Evolutionary conservation across 2,329 filamentous ascomycete genomes (phyloP), one percentile per base, ranked within the genome.

Genomic region (Sclerotinia minor): DNA sequence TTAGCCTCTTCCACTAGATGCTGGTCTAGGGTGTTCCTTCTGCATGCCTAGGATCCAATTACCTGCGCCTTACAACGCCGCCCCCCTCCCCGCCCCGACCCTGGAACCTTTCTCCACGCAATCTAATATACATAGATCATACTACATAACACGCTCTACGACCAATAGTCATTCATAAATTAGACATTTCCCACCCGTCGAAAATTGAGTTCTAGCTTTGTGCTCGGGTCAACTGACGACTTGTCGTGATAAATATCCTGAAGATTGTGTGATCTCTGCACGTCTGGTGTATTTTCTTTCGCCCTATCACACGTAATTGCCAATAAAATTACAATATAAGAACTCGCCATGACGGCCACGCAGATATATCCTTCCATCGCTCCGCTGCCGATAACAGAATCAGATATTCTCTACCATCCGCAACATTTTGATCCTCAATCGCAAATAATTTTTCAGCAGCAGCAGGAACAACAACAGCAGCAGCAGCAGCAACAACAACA

Each of bases 101-200:
- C 64, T 50, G 15, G 45, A 15, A 21, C 9, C 9, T 26, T 26
- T 50, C 29, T 63, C 64, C 64, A 67, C 64, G 55, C 47, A 44
- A 61, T 52, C 24, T 13, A 45, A 61, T 32, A 49, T 9, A 29
- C 17, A 50, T 47, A 59, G 53, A 59, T 44, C 53, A 24, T n/a
- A 52, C 53, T 60, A 66, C 32, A 65, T 52, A 67, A 53, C 29
- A 61, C 55, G 17, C 26, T 44, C 21, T 38, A 60, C 7, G 44
- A 32, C 64, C 44, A 64, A 64, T 64, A 64, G 15, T 21, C 24
- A 67, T 53, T 45, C 64, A 60, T 66, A 67, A 67, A 53, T 61
- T 35, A 24, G n/a, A 52, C 47, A 67, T 7, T 61, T 61, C 55
- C 57, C 64, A 52, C 64, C 52, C 11, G 41, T 60, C 45, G 21